These are phyloP conservation scores for Hypericum perforatum DNA, from an alignment of 345 rosid species.

Conservation along the genomic window DNA sequence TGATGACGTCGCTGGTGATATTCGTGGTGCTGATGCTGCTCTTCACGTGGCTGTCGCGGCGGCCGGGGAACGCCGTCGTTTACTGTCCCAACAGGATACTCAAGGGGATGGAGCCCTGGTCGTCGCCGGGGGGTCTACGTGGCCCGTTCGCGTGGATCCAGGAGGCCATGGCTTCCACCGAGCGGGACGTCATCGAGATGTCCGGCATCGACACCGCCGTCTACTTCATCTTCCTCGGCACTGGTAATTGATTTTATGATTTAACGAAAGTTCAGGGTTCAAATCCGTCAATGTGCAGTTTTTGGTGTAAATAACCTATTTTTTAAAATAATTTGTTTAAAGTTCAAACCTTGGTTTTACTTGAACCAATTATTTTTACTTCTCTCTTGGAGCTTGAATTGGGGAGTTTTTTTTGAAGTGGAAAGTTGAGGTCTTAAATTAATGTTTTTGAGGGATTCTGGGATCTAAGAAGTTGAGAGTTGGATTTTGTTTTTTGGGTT, in stretches of 20 bases:
- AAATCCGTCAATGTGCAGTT: too few relatives aligned
- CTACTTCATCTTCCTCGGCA: conserved; percentile 81
- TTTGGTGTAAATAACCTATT: too few relatives aligned
- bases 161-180: conserved; percentile 58
- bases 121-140: conserved; percentile 25
- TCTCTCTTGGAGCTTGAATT: too few relatives aligned
- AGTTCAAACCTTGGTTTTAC: too few relatives aligned
- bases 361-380: too few relatives aligned
- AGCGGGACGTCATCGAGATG: conserved; percentile 50
- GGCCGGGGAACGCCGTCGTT: conserved; percentile 48
- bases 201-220: conserved; percentile 92
- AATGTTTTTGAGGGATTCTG: too few relatives aligned
- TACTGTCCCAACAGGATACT: conserved; percentile 83
- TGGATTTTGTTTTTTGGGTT: too few relatives aligned
- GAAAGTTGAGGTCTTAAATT: too few relatives aligned
- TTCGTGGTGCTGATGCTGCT: conserved; percentile 58
- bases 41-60: conserved; percentile 63
- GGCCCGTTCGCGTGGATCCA: conserved; percentile 70
- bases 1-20: conserved; percentile 54
- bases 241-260: conserved; percentile 46
- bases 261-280: too few relatives aligned
- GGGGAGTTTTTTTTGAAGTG: too few relatives aligned
- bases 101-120: conserved; percentile 53
- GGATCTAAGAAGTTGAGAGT: too few relatives aligned
- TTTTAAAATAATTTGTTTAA: too few relatives aligned